phyloP scores from a whole-genome alignment of 2,329 filamentous ascomycete species.

The Clonostachys solani region DNA sequence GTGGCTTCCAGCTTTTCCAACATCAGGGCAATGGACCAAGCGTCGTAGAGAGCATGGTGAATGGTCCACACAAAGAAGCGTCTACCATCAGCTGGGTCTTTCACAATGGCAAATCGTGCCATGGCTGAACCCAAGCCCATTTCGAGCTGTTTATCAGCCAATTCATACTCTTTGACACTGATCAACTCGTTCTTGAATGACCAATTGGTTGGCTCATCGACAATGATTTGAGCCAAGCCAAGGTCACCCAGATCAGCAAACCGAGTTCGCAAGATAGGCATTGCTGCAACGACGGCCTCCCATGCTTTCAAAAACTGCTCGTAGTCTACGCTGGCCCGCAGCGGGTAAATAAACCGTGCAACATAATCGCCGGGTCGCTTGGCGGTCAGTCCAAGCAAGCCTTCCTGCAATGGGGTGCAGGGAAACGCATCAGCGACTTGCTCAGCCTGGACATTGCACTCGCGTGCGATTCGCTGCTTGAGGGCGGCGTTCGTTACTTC shows the following conservation, averaged over 20 bases:
- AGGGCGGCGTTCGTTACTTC: not conserved
- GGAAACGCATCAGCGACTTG: slow-evolving; percentile 1
- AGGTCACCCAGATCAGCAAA: slow-evolving; percentile 4
- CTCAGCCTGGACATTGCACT: too few relatives aligned
- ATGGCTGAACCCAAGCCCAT: slow-evolving; percentile 13
- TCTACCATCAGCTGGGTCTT: not conserved
- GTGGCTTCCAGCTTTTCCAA: not conserved
- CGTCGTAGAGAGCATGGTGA: slow-evolving; percentile 14
- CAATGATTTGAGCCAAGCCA: slow-evolving; percentile 34
- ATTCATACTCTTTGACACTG: slow-evolving; percentile 22
- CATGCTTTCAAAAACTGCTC: not conserved
- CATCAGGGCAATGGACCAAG: slow-evolving; percentile 4
- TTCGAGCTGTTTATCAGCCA: slow-evolving; percentile 18
- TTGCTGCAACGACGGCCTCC: not conserved
- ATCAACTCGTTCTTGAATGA: too few relatives aligned
- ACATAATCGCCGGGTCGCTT: slow-evolving; percentile 1
- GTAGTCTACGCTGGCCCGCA: not conserved
- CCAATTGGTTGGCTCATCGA: slow-evolving; percentile 12
- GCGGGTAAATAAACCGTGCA: not conserved
- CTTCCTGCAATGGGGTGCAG: slow-evolving; percentile 3
- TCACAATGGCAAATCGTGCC: slow-evolving; percentile 8
- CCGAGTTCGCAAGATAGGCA: not conserved
- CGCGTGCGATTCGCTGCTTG: not conserved
- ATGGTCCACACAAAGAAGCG: slow-evolving; percentile 11
- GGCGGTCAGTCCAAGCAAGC: not conserved